Percentiles rank a stretch among this genome's conserved stretches.
Evolutionary conservation across 352 stramenopile species (phyloP).

Genomic region (Phytophthora pistaciae): DNA sequence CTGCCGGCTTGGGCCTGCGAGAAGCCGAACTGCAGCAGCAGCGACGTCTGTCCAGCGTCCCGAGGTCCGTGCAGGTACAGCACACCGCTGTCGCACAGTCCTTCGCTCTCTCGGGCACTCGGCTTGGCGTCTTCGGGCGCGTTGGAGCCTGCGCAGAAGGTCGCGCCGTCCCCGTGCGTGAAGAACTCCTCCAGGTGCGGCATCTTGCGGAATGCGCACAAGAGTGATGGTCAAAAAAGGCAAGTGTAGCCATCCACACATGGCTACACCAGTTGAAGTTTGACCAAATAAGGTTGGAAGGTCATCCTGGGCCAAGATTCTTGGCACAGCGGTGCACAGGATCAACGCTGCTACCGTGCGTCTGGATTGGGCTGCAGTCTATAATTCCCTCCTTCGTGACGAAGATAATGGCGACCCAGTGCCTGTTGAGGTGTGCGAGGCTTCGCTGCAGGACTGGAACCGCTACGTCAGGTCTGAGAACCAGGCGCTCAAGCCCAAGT

Average conservation of each 20-base stretch:
- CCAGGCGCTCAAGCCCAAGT: not conserved
- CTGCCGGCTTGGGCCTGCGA: conserved; percentile 50
- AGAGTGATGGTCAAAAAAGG: conserved; percentile 1
- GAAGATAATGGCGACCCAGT: not conserved
- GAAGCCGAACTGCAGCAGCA: conserved; percentile 76
- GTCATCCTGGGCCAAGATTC: no score
- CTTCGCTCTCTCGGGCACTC: conserved; percentile 5
- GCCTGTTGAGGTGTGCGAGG: not conserved
- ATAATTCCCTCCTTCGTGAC: not conserved
- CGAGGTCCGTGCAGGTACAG: conserved; percentile 58
- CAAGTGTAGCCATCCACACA: not conserved
- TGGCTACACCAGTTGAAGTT: not conserved
- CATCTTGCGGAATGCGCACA: not conserved
- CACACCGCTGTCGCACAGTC: conserved; percentile 26
- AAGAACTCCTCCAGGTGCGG: conserved; percentile 72
- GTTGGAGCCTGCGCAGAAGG: conserved; percentile 22
- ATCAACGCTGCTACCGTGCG: no score
- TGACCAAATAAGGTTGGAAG: no score
- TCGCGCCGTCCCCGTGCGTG: conserved; percentile 50
- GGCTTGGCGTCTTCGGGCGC: conserved; percentile 4
- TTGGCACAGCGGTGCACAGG: no score
- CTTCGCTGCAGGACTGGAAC: not conserved
- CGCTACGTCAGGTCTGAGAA: not conserved
- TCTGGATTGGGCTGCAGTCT: not conserved
- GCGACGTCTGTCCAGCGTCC: conserved; percentile 58